Percentiles rank a stretch among this genome's conserved stretches.
phyloP scores from a whole-genome alignment of 495 filamentous ascomycete genomes.

The Penicillium fimorum region DNA sequence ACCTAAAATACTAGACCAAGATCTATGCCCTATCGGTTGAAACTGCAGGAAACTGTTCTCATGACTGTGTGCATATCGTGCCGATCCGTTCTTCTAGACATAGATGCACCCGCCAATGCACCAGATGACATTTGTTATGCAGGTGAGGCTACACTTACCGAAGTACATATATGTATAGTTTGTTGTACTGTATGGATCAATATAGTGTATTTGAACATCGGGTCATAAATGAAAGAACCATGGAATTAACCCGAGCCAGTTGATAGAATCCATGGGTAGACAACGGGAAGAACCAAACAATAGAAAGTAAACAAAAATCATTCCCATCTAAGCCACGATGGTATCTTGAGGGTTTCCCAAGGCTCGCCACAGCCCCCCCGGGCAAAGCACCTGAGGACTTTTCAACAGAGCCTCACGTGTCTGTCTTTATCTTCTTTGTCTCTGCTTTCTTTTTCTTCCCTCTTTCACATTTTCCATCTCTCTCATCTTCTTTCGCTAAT shows the following conservation, averaged over 20 bases:
- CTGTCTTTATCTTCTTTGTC: not conserved
- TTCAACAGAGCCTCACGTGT: constrained; percentile 19
- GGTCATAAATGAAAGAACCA: not conserved
- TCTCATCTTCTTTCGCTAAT: not conserved
- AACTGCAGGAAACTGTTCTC: not conserved
- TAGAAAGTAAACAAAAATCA: not conserved
- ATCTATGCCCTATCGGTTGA: not conserved
- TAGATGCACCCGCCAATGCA: constrained; percentile 3
- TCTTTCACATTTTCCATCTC: constrained; percentile 5
- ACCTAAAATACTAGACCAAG: not conserved
- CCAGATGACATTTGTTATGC: not conserved
- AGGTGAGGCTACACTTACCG: not conserved
- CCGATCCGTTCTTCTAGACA: constrained; percentile 4
- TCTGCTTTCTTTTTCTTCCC: not conserved
- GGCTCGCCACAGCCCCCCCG: constrained; percentile 2
- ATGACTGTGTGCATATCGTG: constrained; percentile 1
- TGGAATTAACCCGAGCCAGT: not conserved
- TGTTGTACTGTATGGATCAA: not conserved
- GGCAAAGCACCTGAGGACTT: not conserved
- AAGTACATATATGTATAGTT: not conserved
- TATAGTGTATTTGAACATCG: not conserved
- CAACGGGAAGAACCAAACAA: constrained; percentile 4
- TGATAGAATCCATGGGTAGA: not conserved
- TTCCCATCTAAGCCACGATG: constrained; percentile 1
- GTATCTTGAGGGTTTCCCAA: not conserved